Percentiles rank a stretch among this genome's conserved stretches.
Conservation (phyloP, 2,329 filamentous ascomycete genomes). For the Raffaelea arxii region DNA sequence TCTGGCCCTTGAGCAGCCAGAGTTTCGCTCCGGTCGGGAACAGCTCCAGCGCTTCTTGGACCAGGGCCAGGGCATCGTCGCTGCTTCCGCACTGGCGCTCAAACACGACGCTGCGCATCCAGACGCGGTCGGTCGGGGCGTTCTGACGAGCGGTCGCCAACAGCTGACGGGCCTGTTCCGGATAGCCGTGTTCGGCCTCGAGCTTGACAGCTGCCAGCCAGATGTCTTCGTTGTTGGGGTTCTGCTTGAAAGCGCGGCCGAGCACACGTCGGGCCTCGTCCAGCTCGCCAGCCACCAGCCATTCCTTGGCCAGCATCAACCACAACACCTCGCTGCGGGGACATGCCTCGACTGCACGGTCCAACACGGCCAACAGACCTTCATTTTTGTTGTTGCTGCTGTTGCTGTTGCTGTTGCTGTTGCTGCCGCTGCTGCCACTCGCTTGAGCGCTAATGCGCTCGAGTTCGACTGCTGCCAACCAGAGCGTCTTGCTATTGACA, state of each 20-base stretch:
- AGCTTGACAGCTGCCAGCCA: slow-evolving; percentile 95
- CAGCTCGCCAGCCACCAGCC: slow-evolving; percentile 80
- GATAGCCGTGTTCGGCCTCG: slow-evolving; percentile 80
- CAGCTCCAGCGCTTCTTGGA: slow-evolving; percentile 73
- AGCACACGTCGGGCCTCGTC: slow-evolving; percentile 80
- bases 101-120: slow-evolving; percentile 92
- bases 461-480: slow-evolving; percentile 83
- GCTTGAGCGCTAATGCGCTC: too few relatives aligned
- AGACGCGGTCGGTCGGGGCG: slow-evolving; percentile 90
- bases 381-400: too few relatives aligned
- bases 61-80: slow-evolving; percentile 76
- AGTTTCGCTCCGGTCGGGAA: slow-evolving; percentile 83
- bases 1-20: slow-evolving; percentile 98
- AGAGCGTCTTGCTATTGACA: slow-evolving; percentile 75
- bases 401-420: slow-evolving; percentile 20
- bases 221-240: slow-evolving; percentile 95
- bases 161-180: slow-evolving; percentile 71
- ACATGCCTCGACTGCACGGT: slow-evolving; percentile 89
- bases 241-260: slow-evolving; percentile 83
- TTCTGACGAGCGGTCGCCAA: slow-evolving; percentile 75
- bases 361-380: slow-evolving; percentile 72
- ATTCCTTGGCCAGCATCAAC: slow-evolving; percentile 94
- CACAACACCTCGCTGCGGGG: slow-evolving; percentile 85
- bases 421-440: slow-evolving; percentile 79
- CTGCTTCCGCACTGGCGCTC: slow-evolving; percentile 74